These are phyloP conservation scores for Quercus parvula DNA, from an alignment of 306 rosid species.

Conservation along the genomic window DNA sequence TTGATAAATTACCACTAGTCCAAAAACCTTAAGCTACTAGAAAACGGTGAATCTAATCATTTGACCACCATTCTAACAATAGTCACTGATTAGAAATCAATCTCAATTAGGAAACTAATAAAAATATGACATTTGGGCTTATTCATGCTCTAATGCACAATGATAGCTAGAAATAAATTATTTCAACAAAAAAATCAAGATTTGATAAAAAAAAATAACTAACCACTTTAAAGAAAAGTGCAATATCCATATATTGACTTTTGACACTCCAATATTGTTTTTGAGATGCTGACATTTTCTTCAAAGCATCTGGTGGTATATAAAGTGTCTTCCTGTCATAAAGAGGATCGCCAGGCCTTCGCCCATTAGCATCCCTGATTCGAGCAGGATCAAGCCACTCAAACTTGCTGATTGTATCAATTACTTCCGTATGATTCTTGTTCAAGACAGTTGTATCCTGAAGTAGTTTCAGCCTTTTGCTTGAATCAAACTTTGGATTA, in stretches of 20 bases:
- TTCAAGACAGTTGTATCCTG: constrained; percentile 37
- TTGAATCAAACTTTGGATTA: constrained; percentile 39
- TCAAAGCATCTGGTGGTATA: constrained; percentile 75
- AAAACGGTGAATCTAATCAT: too few species aligned
- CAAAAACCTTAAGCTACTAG: too few species aligned
- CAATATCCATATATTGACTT: constrained; percentile 87
- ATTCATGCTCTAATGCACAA: background rate
- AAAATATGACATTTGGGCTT: background rate
- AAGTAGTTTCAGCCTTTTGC: constrained; percentile 62
- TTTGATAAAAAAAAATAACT: constrained; percentile 26
- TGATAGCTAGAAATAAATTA: background rate
- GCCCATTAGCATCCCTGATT: constrained; percentile 71
- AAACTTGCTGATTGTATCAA: constrained; percentile 68
- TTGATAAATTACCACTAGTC: too few species aligned
- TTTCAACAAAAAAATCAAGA: background rate
- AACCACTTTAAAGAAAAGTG: constrained; percentile 95
- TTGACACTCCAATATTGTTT: constrained; percentile 92
- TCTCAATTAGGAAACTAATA: background rate
- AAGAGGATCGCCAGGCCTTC: constrained; percentile 63
- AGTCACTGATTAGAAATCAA: background rate
- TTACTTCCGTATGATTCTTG: constrained; percentile 38
- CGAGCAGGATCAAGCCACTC: constrained; percentile 89
- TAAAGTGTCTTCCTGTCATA: constrained; percentile 66
- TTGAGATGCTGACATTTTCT: constrained; percentile 89
- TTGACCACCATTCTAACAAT: too few species aligned